Evolutionary conservation across 2,329 filamentous ascomycete genomes (phyloP), one percentile per base, ranked within the genome.

Genomic region (Xylariaceae sp.): DNA sequence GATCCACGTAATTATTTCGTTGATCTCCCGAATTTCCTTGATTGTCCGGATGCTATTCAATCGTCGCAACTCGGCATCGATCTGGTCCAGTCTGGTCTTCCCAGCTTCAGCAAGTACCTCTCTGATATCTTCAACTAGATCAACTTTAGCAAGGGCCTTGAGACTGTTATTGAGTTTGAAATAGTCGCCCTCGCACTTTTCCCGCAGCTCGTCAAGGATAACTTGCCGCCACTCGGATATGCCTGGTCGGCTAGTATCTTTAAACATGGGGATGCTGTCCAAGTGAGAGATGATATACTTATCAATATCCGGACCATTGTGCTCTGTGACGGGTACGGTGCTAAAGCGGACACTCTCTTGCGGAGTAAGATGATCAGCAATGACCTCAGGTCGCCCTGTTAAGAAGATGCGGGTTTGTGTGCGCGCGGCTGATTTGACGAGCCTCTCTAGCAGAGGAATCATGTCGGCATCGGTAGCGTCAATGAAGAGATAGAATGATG

Each of bases 1-100:
- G 8, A 66, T 44, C 64, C 65, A 67, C n/a, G 62, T 49, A 20
- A 67, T 64, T 12, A 68, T 63, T 42, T 67, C 65, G 40, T 68
- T 68, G 37, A 67, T 67, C 36, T 68, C 64, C 8, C 56, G 38
- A 4, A 68, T 65, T 40, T 68, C 64, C 33, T 64, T 66, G 3
- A 57, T 34, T 0, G 63, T 66, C 2, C 63, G 56, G 4, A 41
- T 56, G 20, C 54, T 54, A 40, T 67, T 65, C 14, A 68, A 59
- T 1, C 47, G 54, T 21, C 58, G 55, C 23, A 68, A 54, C 19
- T 67, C 65, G 14, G 58, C 54, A 34, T 58, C 55, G 22, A 67
- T 64, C 45, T 65, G 64, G 21, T 63, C 60, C 11, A 50, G 42
- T 6, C 62, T 52, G 14, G 60, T 56, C 42, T 59, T 62, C 17